A percentile compares a stretch with the other conserved stretches of the same genome.
phyloP scores from a whole-genome alignment of 768 basidiomycete species.

The Podaxis sp. region DNA sequence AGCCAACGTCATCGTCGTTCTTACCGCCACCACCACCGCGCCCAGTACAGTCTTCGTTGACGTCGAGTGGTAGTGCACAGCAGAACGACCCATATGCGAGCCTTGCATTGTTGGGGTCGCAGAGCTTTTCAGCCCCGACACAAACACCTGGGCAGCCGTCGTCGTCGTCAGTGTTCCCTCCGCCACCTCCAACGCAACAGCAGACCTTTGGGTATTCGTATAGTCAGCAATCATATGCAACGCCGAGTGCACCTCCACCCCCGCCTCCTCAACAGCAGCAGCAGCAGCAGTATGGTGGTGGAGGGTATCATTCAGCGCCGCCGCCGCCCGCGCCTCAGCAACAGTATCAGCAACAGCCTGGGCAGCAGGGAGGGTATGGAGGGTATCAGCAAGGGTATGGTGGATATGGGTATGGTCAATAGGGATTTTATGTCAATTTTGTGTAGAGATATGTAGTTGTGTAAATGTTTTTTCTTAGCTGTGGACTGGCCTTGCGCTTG shows the following conservation, averaged over 20 bases:
- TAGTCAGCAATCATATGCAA: constrained; percentile 19
- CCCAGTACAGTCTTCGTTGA: constrained; percentile 18
- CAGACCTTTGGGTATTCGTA: constrained; percentile 19
- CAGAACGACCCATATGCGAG: constrained; percentile 38
- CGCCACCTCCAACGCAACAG: constrained; percentile 23
- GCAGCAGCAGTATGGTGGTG: constrained; percentile 21
- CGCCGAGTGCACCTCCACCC: constrained; percentile 23
- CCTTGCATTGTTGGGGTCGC: constrained; percentile 32
- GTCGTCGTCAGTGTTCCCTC: constrained; percentile 19
- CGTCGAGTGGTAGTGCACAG: constrained; percentile 20
- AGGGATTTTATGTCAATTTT: background rate
- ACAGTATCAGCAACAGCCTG: constrained; percentile 12
- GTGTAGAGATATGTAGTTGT: background rate
- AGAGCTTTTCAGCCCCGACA: background rate
- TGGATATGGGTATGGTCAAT: constrained; percentile 16
- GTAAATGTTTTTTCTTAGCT: too few relatives aligned
- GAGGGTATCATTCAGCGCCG: constrained; percentile 19
- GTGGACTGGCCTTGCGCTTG: too few relatives aligned
- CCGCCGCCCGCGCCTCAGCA: constrained; percentile 22
- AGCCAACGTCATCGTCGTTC: constrained; percentile 2
- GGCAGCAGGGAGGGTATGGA: constrained; percentile 20
- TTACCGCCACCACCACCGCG: constrained; percentile 25
- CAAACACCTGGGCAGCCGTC: constrained; percentile 10
- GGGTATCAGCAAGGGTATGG: constrained; percentile 27
- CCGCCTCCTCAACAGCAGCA: constrained; percentile 22